Percentiles rank a stretch among this genome's conserved stretches.
Evolutionary conservation across 2,329 filamentous ascomycete genomes (phyloP).

Genomic region (Colletotrichum echinochloae): DNA sequence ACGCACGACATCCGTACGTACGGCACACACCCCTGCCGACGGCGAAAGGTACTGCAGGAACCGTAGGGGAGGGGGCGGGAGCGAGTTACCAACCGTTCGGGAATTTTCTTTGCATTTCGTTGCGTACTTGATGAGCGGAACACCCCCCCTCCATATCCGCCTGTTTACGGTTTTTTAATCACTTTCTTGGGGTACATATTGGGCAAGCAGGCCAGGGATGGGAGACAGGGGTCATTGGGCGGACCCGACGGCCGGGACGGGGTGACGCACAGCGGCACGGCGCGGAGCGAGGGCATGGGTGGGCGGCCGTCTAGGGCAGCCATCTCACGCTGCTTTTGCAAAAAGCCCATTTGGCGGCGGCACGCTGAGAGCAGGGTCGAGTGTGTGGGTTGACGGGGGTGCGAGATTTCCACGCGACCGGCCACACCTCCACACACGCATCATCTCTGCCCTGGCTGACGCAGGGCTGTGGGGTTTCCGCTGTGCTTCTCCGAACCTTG

Average conservation of each 20-base stretch:
- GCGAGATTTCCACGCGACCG: slow-evolving; percentile 22
- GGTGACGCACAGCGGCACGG: slow-evolving; percentile 45
- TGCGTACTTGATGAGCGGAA: slow-evolving; percentile 18
- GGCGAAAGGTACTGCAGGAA: slow-evolving; percentile 34
- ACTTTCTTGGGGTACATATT: slow-evolving; percentile 38
- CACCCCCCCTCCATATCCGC: slow-evolving; percentile 35
- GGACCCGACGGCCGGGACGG: slow-evolving; percentile 47
- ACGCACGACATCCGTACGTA: slow-evolving; percentile 30
- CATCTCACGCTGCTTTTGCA: slow-evolving; percentile 57
- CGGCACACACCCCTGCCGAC: slow-evolving; percentile 25
- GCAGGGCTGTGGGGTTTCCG: slow-evolving; percentile 24
- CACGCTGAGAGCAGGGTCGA: slow-evolving; percentile 43
- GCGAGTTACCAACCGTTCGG: slow-evolving; percentile 29
- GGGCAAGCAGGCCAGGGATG: slow-evolving; percentile 23
- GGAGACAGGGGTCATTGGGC: slow-evolving; percentile 34
- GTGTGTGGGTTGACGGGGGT: slow-evolving; percentile 19
- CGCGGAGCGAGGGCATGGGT: slow-evolving; percentile 35
- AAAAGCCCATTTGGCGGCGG: slow-evolving; percentile 27
- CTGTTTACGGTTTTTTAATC: slow-evolving; percentile 12
- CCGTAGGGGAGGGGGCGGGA: neutral
- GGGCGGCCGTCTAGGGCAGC: slow-evolving; percentile 41
- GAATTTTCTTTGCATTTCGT: slow-evolving; percentile 32
- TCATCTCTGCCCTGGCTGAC: slow-evolving; percentile 14
- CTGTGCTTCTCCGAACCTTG: neutral
- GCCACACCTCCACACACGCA: slow-evolving; percentile 15